A percentile compares a stretch with the other conserved stretches of the same genome.
These are phyloP conservation scores for Omphalea diandra DNA, from an alignment of 441 rosid genomes.

Conservation along the genomic window DNA sequence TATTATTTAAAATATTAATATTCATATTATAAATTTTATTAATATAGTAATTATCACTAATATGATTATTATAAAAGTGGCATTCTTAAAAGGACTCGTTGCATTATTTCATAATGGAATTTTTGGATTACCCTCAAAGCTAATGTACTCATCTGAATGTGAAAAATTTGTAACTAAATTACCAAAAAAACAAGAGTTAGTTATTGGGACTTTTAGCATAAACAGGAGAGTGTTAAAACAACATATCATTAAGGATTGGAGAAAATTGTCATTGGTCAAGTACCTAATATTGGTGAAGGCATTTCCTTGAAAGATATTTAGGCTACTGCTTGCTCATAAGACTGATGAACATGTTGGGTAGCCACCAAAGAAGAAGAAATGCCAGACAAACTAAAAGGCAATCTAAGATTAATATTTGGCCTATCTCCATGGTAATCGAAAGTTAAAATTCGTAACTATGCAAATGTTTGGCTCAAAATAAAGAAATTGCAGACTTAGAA, in stretches of 20 bases:
- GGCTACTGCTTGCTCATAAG: conserved; percentile 5
- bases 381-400: background rate
- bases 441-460: background rate
- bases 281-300: conserved; percentile 38
- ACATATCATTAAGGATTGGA: too few relatives aligned
- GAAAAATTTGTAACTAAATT: conserved; percentile 32
- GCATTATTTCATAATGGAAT: conserved; percentile 11
- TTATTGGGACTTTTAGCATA: too few relatives aligned
- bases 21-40: too few relatives aligned
- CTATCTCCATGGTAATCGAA: conserved; percentile 10
- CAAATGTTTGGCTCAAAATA: conserved; percentile 10
- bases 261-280: too few relatives aligned
- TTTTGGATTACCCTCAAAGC: conserved; percentile 12
- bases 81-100: too few relatives aligned
- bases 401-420: background rate
- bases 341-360: conserved; percentile 12
- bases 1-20: too few relatives aligned
- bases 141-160: conserved; percentile 21
- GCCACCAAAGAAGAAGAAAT: conserved; percentile 5
- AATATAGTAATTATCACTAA: too few relatives aligned
- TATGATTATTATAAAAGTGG: too few relatives aligned
- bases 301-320: conserved; percentile 1
- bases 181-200: conserved; percentile 17
- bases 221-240: too few relatives aligned
- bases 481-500: conserved; percentile 30